Conservation (phyloP, 2,329 filamentous ascomycete species). For the Bertia moriformis region DNA sequence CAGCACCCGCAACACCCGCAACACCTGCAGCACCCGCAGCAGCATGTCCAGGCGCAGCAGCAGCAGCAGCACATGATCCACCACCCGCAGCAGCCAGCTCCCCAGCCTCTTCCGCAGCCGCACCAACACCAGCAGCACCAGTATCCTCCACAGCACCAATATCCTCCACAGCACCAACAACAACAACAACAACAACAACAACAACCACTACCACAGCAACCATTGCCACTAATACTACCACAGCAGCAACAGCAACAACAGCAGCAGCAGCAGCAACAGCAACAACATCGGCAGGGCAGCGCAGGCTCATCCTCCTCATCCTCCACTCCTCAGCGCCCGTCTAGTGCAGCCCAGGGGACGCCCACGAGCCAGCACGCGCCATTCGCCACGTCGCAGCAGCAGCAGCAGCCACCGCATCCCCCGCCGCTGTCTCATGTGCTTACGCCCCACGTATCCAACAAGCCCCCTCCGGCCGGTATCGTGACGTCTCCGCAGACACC, state of each 20-base stretch:
- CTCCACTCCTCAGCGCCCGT: not conserved
- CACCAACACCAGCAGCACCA: conserved; percentile 1
- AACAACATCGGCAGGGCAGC: conserved; percentile 9
- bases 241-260: conserved; percentile 14
- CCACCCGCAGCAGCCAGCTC: too few relatives aligned
- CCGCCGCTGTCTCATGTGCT: conserved; percentile 1
- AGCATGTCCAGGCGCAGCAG: too few relatives aligned
- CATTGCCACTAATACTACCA: conserved; percentile 17
- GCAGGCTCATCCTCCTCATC: not conserved
- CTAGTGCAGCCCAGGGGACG: not conserved
- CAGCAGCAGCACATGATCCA: not conserved
- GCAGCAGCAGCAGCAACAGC: conserved; percentile 16
- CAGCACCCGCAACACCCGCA: too few relatives aligned
- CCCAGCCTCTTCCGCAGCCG: too few relatives aligned
- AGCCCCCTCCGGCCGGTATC: not conserved
- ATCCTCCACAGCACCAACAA: conserved; percentile 1
- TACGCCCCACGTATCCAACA: not conserved
- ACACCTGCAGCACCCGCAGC: too few relatives aligned
- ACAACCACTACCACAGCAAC: conserved; percentile 14
- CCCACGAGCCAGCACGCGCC: not conserved
- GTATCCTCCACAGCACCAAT: not conserved
- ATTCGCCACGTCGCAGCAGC: conserved; percentile 1
- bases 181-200: conserved; percentile 8
- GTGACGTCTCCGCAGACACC: not conserved
- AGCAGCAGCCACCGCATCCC: conserved; percentile 3